Conservation (phyloP, 192 early-diverging fungal genomes). For the Backusella morwellensis region DNA sequence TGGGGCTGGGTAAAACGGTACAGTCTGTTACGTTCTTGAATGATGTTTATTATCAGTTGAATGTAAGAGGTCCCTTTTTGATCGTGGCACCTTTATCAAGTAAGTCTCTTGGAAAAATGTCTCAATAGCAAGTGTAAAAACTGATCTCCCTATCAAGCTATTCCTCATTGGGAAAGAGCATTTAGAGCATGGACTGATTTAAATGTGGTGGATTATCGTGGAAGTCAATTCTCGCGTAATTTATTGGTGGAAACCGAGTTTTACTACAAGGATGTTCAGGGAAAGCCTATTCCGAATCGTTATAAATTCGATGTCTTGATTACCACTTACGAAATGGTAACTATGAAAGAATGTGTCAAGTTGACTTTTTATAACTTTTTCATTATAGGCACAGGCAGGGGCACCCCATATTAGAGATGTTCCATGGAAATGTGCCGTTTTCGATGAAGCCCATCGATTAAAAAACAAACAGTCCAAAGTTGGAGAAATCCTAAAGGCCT, state of each 20-base stretch:
- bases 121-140: no score
- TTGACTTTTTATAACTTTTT: neutral
- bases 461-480: slow-evolving; percentile 85
- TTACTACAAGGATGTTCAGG: slow-evolving; percentile 61
- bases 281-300: slow-evolving; percentile 44
- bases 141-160: slow-evolving; percentile 1
- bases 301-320: slow-evolving; percentile 65
- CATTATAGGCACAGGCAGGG: slow-evolving; percentile 45
- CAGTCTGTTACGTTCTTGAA: slow-evolving; percentile 70
- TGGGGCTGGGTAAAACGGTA: slow-evolving; percentile 72
- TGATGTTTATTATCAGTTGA: slow-evolving; percentile 59
- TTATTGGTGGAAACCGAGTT: slow-evolving; percentile 82
- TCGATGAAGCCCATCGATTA: slow-evolving; percentile 86
- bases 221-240: slow-evolving; percentile 61
- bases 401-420: slow-evolving; percentile 70
- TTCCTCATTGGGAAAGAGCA: slow-evolving; percentile 68
- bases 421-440: slow-evolving; percentile 65
- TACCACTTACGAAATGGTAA: slow-evolving; percentile 58
- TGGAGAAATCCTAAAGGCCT: slow-evolving; percentile 68
- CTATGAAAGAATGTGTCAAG: neutral
- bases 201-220: slow-evolving; percentile 77
- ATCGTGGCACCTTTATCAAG: slow-evolving; percentile 61
- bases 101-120: neutral
- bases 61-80: slow-evolving; percentile 74
- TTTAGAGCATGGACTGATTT: slow-evolving; percentile 69